phyloP scores from a whole-genome alignment of 352 stramenopile species.

The Thalassiosira hispida region DNA sequence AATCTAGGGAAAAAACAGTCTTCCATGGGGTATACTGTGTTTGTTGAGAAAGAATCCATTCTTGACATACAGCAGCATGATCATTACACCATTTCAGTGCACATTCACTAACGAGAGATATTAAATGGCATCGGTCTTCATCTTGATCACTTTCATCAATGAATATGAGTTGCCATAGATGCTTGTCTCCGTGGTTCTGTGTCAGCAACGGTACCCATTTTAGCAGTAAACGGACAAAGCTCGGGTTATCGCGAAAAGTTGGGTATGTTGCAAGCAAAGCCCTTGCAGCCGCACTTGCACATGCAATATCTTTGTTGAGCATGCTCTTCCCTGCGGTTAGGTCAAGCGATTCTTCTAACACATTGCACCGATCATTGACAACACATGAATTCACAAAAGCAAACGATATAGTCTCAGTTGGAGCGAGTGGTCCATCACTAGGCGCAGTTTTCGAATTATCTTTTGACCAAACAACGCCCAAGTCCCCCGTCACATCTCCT shows the following conservation, averaged over 20 bases:
- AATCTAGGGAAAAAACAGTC: constrained; percentile 36
- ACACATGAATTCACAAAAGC: constrained; percentile 33
- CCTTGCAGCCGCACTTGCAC: constrained; percentile 16
- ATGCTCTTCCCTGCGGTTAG: constrained; percentile 20
- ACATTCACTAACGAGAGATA: constrained; percentile 60
- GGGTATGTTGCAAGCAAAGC: constrained; percentile 21
- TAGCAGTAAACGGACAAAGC: constrained; percentile 48
- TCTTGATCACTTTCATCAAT: constrained; percentile 23
- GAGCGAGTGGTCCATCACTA: not conserved
- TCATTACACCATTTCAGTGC: constrained; percentile 53
- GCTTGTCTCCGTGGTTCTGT: constrained; percentile 31
- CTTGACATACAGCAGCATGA: constrained; percentile 50
- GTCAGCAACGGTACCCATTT: constrained; percentile 74
- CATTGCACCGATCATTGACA: constrained; percentile 18
- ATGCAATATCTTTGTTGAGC: constrained; percentile 8
- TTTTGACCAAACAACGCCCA: constrained; percentile 10
- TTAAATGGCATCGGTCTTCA: constrained; percentile 42
- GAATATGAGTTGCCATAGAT: constrained; percentile 64
- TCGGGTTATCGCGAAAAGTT: constrained; percentile 35
- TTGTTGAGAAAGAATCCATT: constrained; percentile 58
- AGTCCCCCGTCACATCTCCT: not conserved
- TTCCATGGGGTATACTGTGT: constrained; percentile 36
- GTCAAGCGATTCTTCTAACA: constrained; percentile 39
- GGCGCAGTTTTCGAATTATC: not conserved
- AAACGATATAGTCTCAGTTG: constrained; percentile 19